Base-by-base conservation (phyloP, 2,329 filamentous ascomycete species). In the Phyllosticta citribraziliensis region DNA sequence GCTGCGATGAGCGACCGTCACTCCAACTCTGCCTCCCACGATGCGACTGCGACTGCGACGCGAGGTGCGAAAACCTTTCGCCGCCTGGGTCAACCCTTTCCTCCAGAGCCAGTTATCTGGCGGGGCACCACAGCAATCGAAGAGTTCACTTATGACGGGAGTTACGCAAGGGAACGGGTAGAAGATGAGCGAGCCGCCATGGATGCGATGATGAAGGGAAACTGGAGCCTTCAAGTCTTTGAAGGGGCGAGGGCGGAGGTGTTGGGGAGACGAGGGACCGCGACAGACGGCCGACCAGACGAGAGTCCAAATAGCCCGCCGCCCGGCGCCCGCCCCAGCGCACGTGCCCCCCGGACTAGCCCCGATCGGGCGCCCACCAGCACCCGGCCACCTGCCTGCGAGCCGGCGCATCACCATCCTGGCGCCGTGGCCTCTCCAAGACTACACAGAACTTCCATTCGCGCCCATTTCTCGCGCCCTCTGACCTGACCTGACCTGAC, bases 191-290 rank as follows among this genome's bases (percentile, higher is more conserved):
- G 55, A 22, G 57, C 51, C n/a, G 30, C 52, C 56, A 59, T 24
- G 33, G 14, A 25, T 50, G 53, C 52, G 20, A 61, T 40, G 33
- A 40, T 40, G 33, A 52, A 33, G 30, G 24, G 56, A 11, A 52
- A 11, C 47, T 47, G 57, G 57, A 68, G 64, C 12, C 14, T 40
- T 17, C 33, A 40, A 11, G 25, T 58, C 22, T 51, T 62, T 55
- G 68, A 70, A 68, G 66, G 70, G 53, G 55, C 55, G 55, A 55
- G 55, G 51, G 55, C 47, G 64, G 65, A 65, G 65, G 63, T 64
- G 58, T 61, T 57, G 52, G 59, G 58, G 55, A 54, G 59, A 62
- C 17, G 58, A 57, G 53, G 35, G 55, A 58, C 56, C 65, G 68
- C 66, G 65, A 57, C 57, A 50, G 58, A 47, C 35, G 59, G 33